phyloP scores from a whole-genome alignment of 2,329 filamentous ascomycete genomes.

The Aspergillus sp. region DNA sequence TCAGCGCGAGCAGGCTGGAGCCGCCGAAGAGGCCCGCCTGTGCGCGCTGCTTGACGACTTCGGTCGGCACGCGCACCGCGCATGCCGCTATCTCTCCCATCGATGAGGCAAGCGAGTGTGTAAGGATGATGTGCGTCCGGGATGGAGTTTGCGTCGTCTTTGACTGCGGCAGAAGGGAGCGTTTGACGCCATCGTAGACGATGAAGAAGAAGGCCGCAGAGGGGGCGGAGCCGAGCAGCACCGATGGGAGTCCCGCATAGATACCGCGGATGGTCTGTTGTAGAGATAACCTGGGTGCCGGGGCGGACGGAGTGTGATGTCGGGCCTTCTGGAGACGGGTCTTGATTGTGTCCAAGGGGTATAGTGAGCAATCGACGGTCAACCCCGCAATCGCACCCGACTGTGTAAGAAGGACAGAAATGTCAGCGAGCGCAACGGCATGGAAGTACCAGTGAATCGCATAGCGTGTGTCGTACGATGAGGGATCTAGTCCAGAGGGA shows the following conservation, averaged over 20 bases:
- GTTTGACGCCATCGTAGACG: constrained; percentile 80
- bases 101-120: constrained; percentile 82
- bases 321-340: constrained; percentile 75
- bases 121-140: constrained; percentile 40
- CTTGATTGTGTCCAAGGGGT: constrained; percentile 97
- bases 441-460: background rate
- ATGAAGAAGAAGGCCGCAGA: constrained; percentile 97
- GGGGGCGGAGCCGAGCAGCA: constrained; percentile 86
- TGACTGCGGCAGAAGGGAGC: constrained; percentile 41
- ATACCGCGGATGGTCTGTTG: constrained; percentile 87
- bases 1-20: constrained; percentile 65
- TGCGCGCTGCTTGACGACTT: constrained; percentile 95
- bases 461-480: constrained; percentile 25
- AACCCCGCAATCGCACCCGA: constrained; percentile 91
- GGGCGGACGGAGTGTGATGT: constrained; percentile 62
- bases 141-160: constrained; percentile 24
- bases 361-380: constrained; percentile 94
- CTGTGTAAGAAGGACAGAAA: constrained; percentile 33
- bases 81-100: constrained; percentile 90
- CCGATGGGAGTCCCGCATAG: constrained; percentile 87
- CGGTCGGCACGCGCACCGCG: constrained; percentile 86
- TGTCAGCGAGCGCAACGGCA: constrained; percentile 7
- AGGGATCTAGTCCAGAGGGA: constrained; percentile 46
- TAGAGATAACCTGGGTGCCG: constrained; percentile 64
- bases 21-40: constrained; percentile 82